phyloP scores from a whole-genome alignment of 225 moss, liverwort and hornwort genomes.

The Takakia lepidozioides region DNA sequence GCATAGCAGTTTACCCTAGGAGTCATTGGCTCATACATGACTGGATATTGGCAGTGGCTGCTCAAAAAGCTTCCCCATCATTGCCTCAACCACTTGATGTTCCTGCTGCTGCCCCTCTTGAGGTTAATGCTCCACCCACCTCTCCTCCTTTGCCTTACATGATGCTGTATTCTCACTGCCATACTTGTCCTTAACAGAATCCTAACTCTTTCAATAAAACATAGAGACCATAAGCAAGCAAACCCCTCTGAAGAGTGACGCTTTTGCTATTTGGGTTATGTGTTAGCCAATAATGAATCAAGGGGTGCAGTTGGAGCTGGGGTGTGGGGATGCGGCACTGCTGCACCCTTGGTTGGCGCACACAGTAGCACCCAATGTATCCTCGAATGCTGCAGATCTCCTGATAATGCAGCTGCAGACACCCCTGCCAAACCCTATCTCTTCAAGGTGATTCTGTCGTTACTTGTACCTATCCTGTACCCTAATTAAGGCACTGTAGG shows the following conservation, averaged over 20 bases:
- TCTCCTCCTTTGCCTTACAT: neutral
- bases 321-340: conserved; percentile 48
- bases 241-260: too few relatives aligned
- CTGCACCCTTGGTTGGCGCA: conserved; percentile 51
- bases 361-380: conserved; percentile 40
- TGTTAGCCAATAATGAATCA: too few relatives aligned
- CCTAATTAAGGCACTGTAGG: too few relatives aligned
- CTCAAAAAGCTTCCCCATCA: neutral
- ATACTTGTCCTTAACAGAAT: neutral
- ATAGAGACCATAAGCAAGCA: too few relatives aligned
- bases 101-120: conserved; percentile 30
- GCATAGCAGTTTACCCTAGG: conserved; percentile 49
- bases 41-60: conserved; percentile 11
- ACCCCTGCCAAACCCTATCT: neutral
- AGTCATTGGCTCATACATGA: conserved; percentile 45
- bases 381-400: conserved; percentile 20
- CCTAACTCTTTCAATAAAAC: neutral
- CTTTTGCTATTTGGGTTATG: too few relatives aligned
- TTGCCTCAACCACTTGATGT: conserved; percentile 33
- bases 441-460: conserved; percentile 1
- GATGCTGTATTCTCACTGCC: neutral
- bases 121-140: conserved; percentile 14
- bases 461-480: neutral
- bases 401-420: conserved; percentile 19
- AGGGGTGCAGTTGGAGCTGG: conserved; percentile 63